Evolutionary conservation across 2,329 filamentous ascomycete genomes (phyloP), one percentile per base, ranked within the genome.

Genomic region (Cylindrodendrum hubeiense): DNA sequence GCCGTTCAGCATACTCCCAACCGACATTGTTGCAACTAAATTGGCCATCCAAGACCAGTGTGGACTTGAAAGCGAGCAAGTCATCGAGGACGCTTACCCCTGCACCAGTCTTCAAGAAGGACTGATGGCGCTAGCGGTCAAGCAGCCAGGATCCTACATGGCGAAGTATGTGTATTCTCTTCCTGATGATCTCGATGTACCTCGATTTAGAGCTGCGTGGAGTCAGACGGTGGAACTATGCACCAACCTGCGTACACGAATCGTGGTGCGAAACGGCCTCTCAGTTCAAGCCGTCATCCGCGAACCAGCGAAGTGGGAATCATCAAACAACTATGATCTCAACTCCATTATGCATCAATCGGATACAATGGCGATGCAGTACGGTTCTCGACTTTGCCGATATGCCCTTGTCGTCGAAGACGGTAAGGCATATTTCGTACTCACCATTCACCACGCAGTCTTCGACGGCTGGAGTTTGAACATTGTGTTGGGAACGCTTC

Each of bases 41-140:
- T 39, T 15, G 5, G 22, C 10, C 3, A 49, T 57, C 15, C 43
- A 28, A 19, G 44, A 51, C 5, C 37, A 50, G 10, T 47, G 60
- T 15, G 43, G 44, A 4, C 39, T 60, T n/a, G 24, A 21, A 19
- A 33, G 28, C 5, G 39, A 44, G 5, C 13, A 22, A 21, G 33
- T 44, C 5, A 65, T 78, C 10, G 71, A 79, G 30, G 79, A 81
- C 57, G 61, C 76, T 0, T 81, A 77, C 30, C 80, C 80, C 4
- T 79, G 77, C 58, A 78, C 79, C 0, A 65, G 76, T 0, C 56
- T 81, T 0, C 80, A 82, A 43, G 76, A 77, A 57, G 78, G 79
- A 1, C 68, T 82, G 2, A 66, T 82, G 28, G 71, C 65, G 15
- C 30, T 66, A 17, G 57, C 63, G 9, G 50, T 53, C 21, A 63